phyloP scores from a whole-genome alignment of 495 filamentous ascomycete genomes.

The Cryomyces minteri region DNA sequence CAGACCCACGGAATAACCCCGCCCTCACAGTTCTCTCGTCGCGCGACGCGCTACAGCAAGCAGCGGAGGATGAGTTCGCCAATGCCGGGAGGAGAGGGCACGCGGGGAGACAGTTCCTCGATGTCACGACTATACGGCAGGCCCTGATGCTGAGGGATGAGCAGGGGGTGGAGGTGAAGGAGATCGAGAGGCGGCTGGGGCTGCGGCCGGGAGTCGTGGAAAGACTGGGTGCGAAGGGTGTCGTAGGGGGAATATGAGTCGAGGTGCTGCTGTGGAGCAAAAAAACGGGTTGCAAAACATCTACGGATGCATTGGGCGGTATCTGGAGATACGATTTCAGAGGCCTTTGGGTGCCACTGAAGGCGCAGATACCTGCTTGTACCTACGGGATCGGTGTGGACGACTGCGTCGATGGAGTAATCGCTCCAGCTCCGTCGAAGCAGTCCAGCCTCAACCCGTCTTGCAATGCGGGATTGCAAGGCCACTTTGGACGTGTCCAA shows the following conservation, averaged over 20 bases:
- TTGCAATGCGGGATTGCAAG: no score
- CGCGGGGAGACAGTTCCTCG: conserved; percentile 36
- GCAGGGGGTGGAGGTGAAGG: conserved; percentile 24
- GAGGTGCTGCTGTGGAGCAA: neutral
- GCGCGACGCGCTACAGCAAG: conserved; percentile 35
- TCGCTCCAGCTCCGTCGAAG: no score
- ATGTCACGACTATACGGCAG: conserved; percentile 40
- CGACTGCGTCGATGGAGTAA: no score
- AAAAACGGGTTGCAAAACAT: no score
- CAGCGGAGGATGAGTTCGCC: conserved; percentile 35
- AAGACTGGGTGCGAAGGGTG: conserved; percentile 31
- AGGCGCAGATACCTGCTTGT: no score
- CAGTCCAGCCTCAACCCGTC: no score
- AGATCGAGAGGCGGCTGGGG: conserved; percentile 42
- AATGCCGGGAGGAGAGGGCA: conserved; percentile 23
- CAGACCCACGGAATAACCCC: conserved; percentile 22
- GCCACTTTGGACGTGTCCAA: no score
- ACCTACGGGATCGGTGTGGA: no score
- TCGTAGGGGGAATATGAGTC: conserved; percentile 20
- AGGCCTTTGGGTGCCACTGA: no score
- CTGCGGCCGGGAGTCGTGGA: conserved; percentile 38
- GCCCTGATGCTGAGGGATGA: conserved; percentile 41
- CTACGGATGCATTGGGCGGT: no score
- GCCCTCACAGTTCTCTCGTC: conserved; percentile 34
- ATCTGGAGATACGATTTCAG: no score